phyloP scores from a whole-genome alignment of 2,329 filamentous ascomycete species.

The Colletotrichum eleusines region DNA sequence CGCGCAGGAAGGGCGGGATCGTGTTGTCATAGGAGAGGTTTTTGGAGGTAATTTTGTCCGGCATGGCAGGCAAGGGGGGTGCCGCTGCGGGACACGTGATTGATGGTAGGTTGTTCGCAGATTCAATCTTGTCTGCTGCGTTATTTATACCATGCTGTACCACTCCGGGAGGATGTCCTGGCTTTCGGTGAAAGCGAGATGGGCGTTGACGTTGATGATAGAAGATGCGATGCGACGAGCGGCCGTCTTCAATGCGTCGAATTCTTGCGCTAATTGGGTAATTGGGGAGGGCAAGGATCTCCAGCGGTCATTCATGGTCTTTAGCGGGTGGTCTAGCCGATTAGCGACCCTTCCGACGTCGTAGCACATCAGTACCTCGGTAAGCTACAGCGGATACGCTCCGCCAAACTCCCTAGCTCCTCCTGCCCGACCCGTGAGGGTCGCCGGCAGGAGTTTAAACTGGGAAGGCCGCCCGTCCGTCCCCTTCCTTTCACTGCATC shows the following conservation, averaged over 20 bases:
- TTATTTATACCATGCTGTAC: neutral
- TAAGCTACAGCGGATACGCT: constrained; percentile 21
- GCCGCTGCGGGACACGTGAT: constrained; percentile 13
- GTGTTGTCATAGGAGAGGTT: constrained; percentile 74
- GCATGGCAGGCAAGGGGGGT: constrained; percentile 53
- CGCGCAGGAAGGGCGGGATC: constrained; percentile 71
- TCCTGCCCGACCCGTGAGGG: too few species aligned
- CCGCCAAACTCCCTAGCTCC: neutral
- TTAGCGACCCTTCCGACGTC: constrained; percentile 17
- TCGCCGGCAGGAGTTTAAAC: neutral
- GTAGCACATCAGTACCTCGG: constrained; percentile 17
- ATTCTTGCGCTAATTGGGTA: neutral
- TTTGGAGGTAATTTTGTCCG: constrained; percentile 75
- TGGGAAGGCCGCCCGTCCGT: neutral
- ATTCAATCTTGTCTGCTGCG: neutral
- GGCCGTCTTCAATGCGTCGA: neutral
- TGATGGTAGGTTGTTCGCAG: neutral
- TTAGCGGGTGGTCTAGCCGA: constrained; percentile 9
- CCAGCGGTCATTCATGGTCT: neutral
- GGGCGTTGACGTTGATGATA: neutral
- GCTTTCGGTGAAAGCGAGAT: neutral
- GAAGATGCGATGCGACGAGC: neutral
- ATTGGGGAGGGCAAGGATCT: neutral
- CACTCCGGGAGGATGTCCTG: neutral
- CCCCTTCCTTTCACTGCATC: neutral